Evolutionary conservation across 2,329 filamentous ascomycete species (phyloP), one percentile per base, ranked within the genome.

Genomic region (Diaporthe caulivora): DNA sequence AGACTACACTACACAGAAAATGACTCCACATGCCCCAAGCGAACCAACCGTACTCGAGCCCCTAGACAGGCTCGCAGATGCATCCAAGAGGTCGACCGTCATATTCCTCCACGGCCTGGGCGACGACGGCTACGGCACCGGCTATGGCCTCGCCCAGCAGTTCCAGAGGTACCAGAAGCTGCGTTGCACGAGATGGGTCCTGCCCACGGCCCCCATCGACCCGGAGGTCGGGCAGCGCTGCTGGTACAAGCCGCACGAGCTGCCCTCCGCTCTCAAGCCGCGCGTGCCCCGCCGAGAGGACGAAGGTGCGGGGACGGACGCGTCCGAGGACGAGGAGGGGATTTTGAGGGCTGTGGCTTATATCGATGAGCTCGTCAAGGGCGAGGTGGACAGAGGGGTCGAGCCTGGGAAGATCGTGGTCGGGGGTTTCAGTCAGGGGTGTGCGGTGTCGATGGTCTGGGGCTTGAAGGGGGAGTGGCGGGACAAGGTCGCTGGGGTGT

Each of bases 81-180:
- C 57, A 11, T 70, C 65, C 2, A 42, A 51, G 21, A 54, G 31
- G n/a, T 73, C 72, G 21, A 65, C 72, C 40, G 17, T 73, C 49
- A 65, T 73, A 17, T 73, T 73, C 57, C 72, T 73, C 11, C 72
- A 73, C n/a, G 72, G 72, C 40, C 53, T 73, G 3, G 72, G 72
- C 26, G 72, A 73, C n/a, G 72, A 73, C 49, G 72, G 72, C 26
- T 67, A 53, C 17, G 72, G 72, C 10, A 73, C 67, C 40, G 72
- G 72, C 11, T 71, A 73, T 29, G 72, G 72, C n/a, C 67, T 73
- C 29, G 72, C 37, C 9, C 72, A 73, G 49, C 65, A 73, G 49
- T 73, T 73, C 26, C 72, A 73, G 31, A 54, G 69, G 17, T 57
- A 65, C 29, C 55, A 73, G n/a, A 73, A 73, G 47, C 49, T 73